phyloP scores from a whole-genome alignment of 2,329 filamentous ascomycete species.

The Xylaria sp. region DNA sequence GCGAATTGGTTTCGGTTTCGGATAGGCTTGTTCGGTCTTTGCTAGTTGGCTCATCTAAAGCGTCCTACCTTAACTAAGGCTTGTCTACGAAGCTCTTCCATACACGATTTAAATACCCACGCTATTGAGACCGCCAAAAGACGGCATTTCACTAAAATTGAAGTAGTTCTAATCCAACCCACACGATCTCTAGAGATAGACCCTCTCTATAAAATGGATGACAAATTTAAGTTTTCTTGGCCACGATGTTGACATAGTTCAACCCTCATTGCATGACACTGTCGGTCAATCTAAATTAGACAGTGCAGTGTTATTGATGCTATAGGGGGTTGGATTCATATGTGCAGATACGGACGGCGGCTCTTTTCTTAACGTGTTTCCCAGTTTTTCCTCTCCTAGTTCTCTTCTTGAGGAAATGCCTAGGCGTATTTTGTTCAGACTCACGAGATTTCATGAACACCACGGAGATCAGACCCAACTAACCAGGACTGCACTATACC shows the following conservation, averaged over 20 bases:
- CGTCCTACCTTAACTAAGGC: background rate
- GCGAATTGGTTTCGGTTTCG: background rate
- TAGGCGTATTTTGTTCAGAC: background rate
- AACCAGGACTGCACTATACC: background rate
- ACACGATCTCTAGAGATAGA: background rate
- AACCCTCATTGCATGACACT: background rate
- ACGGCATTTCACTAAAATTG: background rate
- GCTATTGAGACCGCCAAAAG: background rate
- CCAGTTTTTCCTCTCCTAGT: background rate
- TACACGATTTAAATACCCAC: background rate
- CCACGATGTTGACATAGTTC: background rate
- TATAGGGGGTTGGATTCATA: too few relatives aligned
- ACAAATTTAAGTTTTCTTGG: constrained; percentile 4
- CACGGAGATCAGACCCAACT: background rate
- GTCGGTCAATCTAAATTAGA: constrained; percentile 10
- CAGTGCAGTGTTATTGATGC: background rate
- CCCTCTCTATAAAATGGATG: background rate
- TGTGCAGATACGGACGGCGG: background rate
- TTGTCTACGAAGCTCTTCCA: background rate
- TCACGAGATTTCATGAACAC: background rate
- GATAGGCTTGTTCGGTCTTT: background rate
- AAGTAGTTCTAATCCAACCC: background rate
- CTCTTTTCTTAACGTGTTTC: background rate
- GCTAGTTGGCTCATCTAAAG: background rate
- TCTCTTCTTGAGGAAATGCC: background rate